Percentiles rank a stretch among this genome's conserved stretches.
Conservation (phyloP, 768 basidiomycete species). For the Lepiota subincarnata region DNA sequence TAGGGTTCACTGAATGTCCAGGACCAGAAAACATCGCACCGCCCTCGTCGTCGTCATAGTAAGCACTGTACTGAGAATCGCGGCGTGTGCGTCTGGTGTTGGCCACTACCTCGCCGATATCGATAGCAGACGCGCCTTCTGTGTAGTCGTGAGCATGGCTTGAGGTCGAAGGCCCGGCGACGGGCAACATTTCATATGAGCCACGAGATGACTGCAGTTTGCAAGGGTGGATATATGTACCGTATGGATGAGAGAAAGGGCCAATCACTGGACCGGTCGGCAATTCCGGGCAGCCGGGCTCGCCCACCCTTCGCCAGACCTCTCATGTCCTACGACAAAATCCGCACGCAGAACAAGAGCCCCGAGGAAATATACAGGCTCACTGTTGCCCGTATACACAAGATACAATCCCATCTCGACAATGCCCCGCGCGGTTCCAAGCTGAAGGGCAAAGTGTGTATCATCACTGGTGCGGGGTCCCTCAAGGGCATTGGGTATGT, state of each 20-base stretch:
- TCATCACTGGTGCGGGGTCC: constrained; percentile 87
- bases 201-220: constrained; percentile 21
- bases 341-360: constrained; percentile 22
- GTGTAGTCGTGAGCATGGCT: constrained; percentile 62
- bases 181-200: constrained; percentile 38
- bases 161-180: constrained; percentile 30
- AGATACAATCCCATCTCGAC: constrained; percentile 65
- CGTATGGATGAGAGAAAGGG: background rate
- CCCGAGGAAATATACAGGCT: constrained; percentile 53
- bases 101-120: constrained; percentile 61
- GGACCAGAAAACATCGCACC: constrained; percentile 78
- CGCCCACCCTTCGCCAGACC: background rate
- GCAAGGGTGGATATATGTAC: constrained; percentile 4
- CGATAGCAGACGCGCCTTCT: constrained; percentile 76
- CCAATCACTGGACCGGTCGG: constrained; percentile 4
- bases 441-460: constrained; percentile 74
- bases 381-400: constrained; percentile 62
- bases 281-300: constrained; percentile 7
- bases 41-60: constrained; percentile 55
- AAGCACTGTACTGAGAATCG: constrained; percentile 61
- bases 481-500: constrained; percentile 84
- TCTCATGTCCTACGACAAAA: constrained; percentile 35
- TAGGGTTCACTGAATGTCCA: constrained; percentile 65
- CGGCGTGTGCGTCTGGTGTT: constrained; percentile 51
- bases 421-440: constrained; percentile 47